Percentiles rank a stretch among this genome's conserved stretches.
phyloP scores from a whole-genome alignment of 129 eudicot species.

The Tanacetum coccineum region DNA sequence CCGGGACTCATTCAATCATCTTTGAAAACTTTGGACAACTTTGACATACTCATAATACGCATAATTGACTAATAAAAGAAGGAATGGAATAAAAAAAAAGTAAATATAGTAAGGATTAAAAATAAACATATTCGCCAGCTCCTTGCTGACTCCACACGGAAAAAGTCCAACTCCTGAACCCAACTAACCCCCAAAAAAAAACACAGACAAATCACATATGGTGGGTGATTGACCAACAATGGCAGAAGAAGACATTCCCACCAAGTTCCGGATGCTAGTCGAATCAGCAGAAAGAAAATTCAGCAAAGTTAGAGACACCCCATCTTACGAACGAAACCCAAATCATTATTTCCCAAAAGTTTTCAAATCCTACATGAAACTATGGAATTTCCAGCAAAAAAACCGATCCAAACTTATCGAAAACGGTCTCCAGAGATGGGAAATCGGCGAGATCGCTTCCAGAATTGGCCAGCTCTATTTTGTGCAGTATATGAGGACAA shows the following conservation, averaged over 20 bases:
- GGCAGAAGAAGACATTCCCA: conserved; percentile 43
- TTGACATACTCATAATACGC: no score
- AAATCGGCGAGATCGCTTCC: conserved; percentile 98
- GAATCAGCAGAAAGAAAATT: conserved; percentile 73
- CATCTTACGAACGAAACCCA: conserved; percentile 48
- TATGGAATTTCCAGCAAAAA: conserved; percentile 86
- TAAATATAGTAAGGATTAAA: no score
- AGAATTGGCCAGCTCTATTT: conserved; percentile 90
- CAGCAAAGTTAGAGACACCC: conserved; percentile 75
- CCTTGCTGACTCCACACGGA: not conserved
- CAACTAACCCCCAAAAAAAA: conserved; percentile 6
- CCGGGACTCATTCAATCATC: no score
- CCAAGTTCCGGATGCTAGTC: conserved; percentile 51
- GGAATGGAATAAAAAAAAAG: no score
- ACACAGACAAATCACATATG: not conserved
- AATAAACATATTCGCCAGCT: no score
- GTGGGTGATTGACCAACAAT: no score
- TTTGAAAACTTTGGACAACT: no score
- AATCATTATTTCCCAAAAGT: conserved; percentile 72
- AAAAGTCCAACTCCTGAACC: conserved; percentile 31
- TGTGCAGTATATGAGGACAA: conserved; percentile 86
- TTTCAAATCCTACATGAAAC: conserved; percentile 74
- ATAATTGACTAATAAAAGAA: no score
- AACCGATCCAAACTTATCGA: conserved; percentile 56
- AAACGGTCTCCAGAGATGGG: conserved; percentile 85